These are phyloP conservation scores for Crucihimalaya himalaica DNA, from an alignment of 345 rosid genomes.

Conservation along the genomic window DNA sequence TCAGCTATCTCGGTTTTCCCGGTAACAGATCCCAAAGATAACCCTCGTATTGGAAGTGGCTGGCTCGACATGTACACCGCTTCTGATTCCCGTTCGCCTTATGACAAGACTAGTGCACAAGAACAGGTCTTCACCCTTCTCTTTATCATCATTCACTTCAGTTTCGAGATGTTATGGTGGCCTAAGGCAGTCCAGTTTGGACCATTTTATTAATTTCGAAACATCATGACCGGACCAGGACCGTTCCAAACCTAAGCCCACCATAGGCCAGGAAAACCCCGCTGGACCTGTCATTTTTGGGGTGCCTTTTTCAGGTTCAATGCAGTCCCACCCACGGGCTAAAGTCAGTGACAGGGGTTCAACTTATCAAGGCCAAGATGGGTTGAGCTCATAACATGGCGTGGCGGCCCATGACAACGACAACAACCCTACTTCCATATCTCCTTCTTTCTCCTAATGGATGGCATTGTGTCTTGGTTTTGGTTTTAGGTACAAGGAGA, in stretches of 20 bases:
- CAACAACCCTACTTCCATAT: not conserved
- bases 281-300: not conserved
- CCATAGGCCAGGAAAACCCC: not conserved
- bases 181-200: not conserved
- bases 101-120: slow-evolving; percentile 50
- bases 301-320: not conserved
- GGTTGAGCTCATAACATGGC: not conserved
- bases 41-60: slow-evolving; percentile 48
- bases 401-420: not conserved
- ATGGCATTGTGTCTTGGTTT: slow-evolving; percentile 7
- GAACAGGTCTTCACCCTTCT: slow-evolving; percentile 52
- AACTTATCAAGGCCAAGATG: not conserved
- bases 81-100: slow-evolving; percentile 45
- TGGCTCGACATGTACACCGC: slow-evolving; percentile 56
- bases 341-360: not conserved
- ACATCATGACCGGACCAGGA: not conserved
- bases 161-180: not conserved
- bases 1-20: slow-evolving; percentile 39
- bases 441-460: slow-evolving; percentile 2
- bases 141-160: slow-evolving; percentile 14
- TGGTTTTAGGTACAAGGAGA: slow-evolving; percentile 51
- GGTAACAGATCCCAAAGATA: not conserved
- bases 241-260: not conserved
- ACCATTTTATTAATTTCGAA: not conserved
- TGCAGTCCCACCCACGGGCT: not conserved